A percentile compares a stretch with the other conserved stretches of the same genome.
These are phyloP conservation scores for Pythium guiyangense DNA, from an alignment of 352 stramenopile species.

Conservation along the genomic window DNA sequence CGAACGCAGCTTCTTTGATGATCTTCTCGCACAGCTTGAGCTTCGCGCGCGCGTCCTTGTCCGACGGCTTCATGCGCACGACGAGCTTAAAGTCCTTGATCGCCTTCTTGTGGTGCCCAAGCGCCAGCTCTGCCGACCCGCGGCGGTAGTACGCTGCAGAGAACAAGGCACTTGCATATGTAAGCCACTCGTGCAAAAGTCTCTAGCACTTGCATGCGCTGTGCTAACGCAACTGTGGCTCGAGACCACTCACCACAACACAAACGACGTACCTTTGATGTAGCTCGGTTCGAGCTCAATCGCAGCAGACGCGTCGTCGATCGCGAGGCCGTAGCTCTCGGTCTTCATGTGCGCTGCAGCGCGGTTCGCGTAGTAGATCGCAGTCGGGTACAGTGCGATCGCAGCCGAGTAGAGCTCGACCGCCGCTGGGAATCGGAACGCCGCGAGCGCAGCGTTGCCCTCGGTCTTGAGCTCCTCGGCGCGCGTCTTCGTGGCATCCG, in stretches of 20 bases:
- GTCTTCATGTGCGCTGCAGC: constrained; percentile 97
- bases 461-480: constrained; percentile 80
- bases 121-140: constrained; percentile 94
- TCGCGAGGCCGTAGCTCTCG: constrained; percentile 98
- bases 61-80: constrained; percentile 93
- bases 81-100: constrained; percentile 97
- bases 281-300: constrained; percentile 94
- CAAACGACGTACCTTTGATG: constrained; percentile 85
- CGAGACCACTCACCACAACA: not conserved
- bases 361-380: constrained; percentile 94
- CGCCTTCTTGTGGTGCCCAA: constrained; percentile 96
- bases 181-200: not conserved
- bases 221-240: not conserved
- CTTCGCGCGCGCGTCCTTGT: constrained; percentile 91
- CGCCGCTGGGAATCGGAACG: constrained; percentile 79
- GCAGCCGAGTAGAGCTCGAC: constrained; percentile 88
- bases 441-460: constrained; percentile 78
- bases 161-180: not conserved
- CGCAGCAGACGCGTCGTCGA: constrained; percentile 93
- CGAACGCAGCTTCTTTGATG: constrained; percentile 95
- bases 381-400: constrained; percentile 84
- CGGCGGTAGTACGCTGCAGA: constrained; percentile 93
- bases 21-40: constrained; percentile 96
- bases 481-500: constrained; percentile 51
- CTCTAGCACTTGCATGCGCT: not conserved